Evolutionary conservation across 805 yeast genomes (phyloP).

Genomic region (Lachancea fermentati): DNA sequence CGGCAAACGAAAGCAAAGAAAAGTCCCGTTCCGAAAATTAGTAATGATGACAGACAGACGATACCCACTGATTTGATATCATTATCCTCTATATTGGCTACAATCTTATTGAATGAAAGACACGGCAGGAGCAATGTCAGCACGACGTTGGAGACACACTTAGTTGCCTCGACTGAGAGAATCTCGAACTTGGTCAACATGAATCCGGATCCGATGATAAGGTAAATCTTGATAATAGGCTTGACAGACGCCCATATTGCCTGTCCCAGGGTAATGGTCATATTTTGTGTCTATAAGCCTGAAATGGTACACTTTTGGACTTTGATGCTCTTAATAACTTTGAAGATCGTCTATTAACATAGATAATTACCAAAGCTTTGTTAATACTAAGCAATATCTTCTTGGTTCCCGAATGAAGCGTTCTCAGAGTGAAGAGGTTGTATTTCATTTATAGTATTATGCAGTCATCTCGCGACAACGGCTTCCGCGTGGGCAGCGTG

Average conservation of each 20-base stretch:
- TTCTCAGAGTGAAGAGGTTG: too few species aligned
- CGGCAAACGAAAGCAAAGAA: slow-evolving; percentile 36
- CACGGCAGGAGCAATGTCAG: slow-evolving; percentile 61
- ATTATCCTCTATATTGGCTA: slow-evolving; percentile 50
- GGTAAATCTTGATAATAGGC: slow-evolving; percentile 70
- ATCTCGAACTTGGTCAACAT: slow-evolving; percentile 52
- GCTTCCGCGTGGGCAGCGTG: too few species aligned
- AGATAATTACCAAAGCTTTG: too few species aligned
- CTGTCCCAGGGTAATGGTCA: slow-evolving; percentile 28
- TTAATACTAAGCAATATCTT: too few species aligned
- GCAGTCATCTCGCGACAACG: too few species aligned
- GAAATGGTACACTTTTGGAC: too few species aligned
- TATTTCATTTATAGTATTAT: too few species aligned
- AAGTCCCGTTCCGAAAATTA: slow-evolving; percentile 49
- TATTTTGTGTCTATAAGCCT: slow-evolving; percentile 3
- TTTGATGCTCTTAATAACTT: too few species aligned
- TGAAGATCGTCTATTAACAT: too few species aligned
- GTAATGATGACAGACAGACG: slow-evolving; percentile 45
- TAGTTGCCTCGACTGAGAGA: slow-evolving; percentile 54
- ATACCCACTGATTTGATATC: slow-evolving; percentile 71
- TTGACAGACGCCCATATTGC: slow-evolving; percentile 51
- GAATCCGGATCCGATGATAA: slow-evolving; percentile 66
- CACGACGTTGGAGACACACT: slow-evolving; percentile 59
- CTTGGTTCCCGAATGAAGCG: too few species aligned
- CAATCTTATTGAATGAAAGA: slow-evolving; percentile 58